A percentile compares a stretch with the other conserved stretches of the same genome.
Evolutionary conservation across 2,329 filamentous ascomycete species (phyloP).

Genomic region (Fusarium metavorans): DNA sequence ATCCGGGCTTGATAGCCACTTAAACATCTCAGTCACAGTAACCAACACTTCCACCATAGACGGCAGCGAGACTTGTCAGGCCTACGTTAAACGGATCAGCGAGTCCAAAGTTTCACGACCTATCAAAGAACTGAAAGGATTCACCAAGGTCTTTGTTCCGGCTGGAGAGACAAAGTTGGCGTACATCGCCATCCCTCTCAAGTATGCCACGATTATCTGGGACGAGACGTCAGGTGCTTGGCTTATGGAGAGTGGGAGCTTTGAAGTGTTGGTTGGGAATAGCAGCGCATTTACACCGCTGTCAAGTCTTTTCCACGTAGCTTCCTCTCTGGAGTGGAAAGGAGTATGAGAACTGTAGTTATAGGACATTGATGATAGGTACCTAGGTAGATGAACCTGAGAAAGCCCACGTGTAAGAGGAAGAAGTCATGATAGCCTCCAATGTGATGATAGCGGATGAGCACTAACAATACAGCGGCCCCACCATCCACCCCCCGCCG

Average conservation of each 20-base stretch:
- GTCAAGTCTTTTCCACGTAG: not conserved
- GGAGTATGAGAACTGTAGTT: not conserved
- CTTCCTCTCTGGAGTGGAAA: not conserved
- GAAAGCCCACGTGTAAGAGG: not conserved
- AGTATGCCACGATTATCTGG: conserved; percentile 77
- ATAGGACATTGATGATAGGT: not conserved
- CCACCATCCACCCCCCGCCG: conserved; percentile 13
- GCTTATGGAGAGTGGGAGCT: conserved; percentile 74
- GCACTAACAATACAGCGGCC: conserved; percentile 1
- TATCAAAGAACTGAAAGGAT: conserved; percentile 73
- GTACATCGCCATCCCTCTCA: conserved; percentile 68
- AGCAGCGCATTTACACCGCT: conserved; percentile 56
- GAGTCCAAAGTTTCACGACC: conserved; percentile 69
- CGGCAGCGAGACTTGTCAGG: conserved; percentile 51
- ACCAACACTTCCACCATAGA: conserved; percentile 61
- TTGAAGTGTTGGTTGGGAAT: conserved; percentile 70
- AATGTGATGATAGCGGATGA: not conserved
- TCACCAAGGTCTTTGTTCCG: conserved; percentile 71
- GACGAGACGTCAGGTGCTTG: conserved; percentile 75
- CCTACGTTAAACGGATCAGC: conserved; percentile 61
- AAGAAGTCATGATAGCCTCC: not conserved
- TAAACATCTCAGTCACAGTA: conserved; percentile 63
- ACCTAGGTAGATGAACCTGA: not conserved
- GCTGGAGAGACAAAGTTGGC: conserved; percentile 69
- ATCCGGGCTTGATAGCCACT: conserved; percentile 13